These are phyloP conservation scores for Rhynchospora tenuis DNA, from an alignment of 176 grass and related monocot species.

Conservation along the genomic window DNA sequence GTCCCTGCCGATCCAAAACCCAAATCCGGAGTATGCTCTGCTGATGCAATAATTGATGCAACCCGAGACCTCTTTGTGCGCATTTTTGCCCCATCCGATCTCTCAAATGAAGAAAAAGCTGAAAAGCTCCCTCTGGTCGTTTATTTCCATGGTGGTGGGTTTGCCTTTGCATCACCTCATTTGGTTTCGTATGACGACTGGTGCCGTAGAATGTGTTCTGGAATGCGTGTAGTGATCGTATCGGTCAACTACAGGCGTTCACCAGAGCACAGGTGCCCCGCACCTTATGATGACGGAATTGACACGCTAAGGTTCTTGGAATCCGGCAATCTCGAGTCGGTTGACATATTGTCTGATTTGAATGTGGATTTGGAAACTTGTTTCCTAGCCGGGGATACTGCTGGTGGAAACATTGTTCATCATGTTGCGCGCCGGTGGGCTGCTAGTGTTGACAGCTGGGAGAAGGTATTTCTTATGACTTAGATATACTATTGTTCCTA, in stretches of 20 bases:
- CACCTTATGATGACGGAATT: slow-evolving; percentile 52
- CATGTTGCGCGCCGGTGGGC: slow-evolving; percentile 60
- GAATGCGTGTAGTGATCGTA: slow-evolving; percentile 30
- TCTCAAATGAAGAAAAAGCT: too few species aligned
- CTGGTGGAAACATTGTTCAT: slow-evolving; percentile 68
- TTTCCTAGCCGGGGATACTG: slow-evolving; percentile 65
- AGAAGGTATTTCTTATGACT: neutral
- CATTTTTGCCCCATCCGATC: too few species aligned
- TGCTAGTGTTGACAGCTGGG: too few species aligned
- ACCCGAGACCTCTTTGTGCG: too few species aligned
- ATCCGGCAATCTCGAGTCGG: neutral
- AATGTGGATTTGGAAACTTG: slow-evolving; percentile 33
- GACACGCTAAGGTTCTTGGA: slow-evolving; percentile 40
- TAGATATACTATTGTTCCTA: too few species aligned
- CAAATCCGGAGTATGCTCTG: too few species aligned
- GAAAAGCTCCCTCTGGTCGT: too few species aligned
- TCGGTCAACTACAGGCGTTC: slow-evolving; percentile 62
- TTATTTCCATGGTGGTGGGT: too few species aligned
- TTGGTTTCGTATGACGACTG: too few species aligned
- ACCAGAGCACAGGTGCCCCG: slow-evolving; percentile 55
- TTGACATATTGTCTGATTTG: slow-evolving; percentile 4
- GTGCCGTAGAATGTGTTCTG: slow-evolving; percentile 18
- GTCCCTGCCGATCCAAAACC: too few species aligned
- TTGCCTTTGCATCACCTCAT: too few species aligned
- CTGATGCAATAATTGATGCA: too few species aligned